phyloP scores from a whole-genome alignment of 306 rosid species.

The Citrullus amarus region DNA sequence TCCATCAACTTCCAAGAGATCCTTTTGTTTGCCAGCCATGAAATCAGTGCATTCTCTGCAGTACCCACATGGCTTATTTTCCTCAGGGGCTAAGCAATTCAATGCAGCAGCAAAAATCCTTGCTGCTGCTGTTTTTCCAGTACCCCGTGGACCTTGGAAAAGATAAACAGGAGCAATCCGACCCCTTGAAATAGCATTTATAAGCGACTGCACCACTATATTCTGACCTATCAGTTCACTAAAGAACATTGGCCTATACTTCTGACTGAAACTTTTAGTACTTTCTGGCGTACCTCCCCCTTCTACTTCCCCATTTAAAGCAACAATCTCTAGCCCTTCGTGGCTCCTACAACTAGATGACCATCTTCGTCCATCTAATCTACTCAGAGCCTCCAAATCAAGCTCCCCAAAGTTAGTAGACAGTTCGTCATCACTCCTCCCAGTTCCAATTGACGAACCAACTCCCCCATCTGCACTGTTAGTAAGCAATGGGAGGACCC shows the following conservation, averaged over 20 bases:
- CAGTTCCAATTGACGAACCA: constrained; percentile 77
- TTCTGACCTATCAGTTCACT: constrained; percentile 81
- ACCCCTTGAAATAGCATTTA: constrained; percentile 61
- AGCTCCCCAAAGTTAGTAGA: constrained; percentile 89
- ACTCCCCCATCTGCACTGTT: constrained; percentile 48
- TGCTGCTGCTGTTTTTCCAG: constrained; percentile 89
- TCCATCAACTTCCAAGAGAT: constrained; percentile 76
- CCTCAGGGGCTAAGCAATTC: constrained; percentile 66
- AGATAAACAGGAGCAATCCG: constrained; percentile 95
- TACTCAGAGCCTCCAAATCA: constrained; percentile 93
- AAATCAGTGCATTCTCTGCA: constrained; percentile 72
- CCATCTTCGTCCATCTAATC: constrained; percentile 96
- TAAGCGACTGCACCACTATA: constrained; percentile 87
- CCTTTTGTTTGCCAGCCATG: constrained; percentile 52
- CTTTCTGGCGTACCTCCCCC: constrained; percentile 67
- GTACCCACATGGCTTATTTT: constrained; percentile 80
- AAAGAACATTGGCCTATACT: constrained; percentile 75
- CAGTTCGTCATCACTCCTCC: constrained; percentile 84
- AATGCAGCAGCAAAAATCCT: constrained; percentile 83
- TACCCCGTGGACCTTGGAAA: constrained; percentile 96
- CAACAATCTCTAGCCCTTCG: constrained; percentile 76
- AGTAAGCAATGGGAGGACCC: constrained; percentile 70
- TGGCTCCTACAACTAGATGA: constrained; percentile 92
- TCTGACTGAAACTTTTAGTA: constrained; percentile 55
- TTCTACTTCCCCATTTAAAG: constrained; percentile 60